phyloP scores from a whole-genome alignment of 495 filamentous ascomycete genomes.

The Podospora comata region DNA sequence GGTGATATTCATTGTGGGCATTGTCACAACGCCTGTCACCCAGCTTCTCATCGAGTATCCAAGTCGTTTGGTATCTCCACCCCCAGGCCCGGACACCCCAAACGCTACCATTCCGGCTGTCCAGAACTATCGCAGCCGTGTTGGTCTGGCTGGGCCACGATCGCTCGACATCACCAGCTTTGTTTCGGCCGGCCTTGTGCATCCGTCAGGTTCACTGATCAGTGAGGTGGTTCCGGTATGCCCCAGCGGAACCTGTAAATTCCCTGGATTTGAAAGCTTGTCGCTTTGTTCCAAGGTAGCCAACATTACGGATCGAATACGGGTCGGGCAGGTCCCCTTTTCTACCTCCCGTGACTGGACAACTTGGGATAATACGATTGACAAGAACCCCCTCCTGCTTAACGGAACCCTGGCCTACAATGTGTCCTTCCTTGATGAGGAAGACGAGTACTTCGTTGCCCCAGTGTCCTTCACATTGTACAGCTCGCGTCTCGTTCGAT shows the following conservation, averaged over 20 bases:
- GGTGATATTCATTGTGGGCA: constrained; percentile 7
- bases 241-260: constrained; percentile 12
- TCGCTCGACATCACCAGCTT: constrained; percentile 13
- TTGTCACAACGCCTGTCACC: constrained; percentile 15
- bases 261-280: constrained; percentile 13
- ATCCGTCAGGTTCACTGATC: constrained; percentile 12
- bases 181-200: constrained; percentile 10
- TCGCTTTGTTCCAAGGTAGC: constrained; percentile 12
- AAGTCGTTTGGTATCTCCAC: background rate
- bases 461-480: constrained; percentile 17
- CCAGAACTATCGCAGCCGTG: constrained; percentile 12
- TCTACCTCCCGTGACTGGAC: constrained; percentile 14
- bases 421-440: constrained; percentile 13
- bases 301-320: constrained; percentile 17
- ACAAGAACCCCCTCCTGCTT: constrained; percentile 1
- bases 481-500: constrained; percentile 5
- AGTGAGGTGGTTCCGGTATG: constrained; percentile 3
- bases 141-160: constrained; percentile 11
- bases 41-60: constrained; percentile 18
- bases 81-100: background rate
- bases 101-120: constrained; percentile 6
- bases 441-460: constrained; percentile 9
- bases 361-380: constrained; percentile 9
- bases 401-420: constrained; percentile 19
- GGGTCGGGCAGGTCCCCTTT: constrained; percentile 8